Conservation (phyloP, 257 asterid species). For the Nicotiana paniculata region DNA sequence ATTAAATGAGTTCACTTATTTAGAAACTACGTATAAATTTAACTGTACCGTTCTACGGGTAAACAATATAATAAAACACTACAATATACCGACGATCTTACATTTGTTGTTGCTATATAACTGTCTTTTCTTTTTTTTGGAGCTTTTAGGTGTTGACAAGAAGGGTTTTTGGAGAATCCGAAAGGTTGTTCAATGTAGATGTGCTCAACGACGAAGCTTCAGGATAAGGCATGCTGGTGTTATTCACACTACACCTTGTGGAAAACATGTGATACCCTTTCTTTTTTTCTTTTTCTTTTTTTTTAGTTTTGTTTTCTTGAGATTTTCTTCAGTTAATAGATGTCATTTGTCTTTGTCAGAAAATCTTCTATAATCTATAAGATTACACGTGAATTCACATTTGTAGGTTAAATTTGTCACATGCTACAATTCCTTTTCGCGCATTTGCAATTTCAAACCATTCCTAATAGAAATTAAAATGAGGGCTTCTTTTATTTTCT, state of each 20-base stretch:
- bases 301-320: neutral
- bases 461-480: neutral
- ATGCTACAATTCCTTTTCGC: neutral
- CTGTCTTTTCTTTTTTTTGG: too few relatives aligned
- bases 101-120: too few relatives aligned
- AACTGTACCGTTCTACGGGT: too few relatives aligned
- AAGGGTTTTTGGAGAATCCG: neutral
- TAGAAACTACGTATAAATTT: too few relatives aligned
- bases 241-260: neutral
- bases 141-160: neutral
- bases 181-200: neutral
- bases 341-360: neutral
- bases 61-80: too few relatives aligned
- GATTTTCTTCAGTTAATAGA: neutral
- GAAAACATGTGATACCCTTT: neutral
- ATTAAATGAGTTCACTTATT: too few relatives aligned
- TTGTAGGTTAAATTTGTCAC: neutral
- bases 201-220: neutral
- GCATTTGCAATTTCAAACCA: neutral
- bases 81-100: too few relatives aligned
- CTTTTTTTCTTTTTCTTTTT: neutral
- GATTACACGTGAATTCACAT: neutral
- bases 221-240: neutral
- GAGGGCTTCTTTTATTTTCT: neutral
- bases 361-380: neutral